Evolutionary conservation across 108 stramenopile genomes (phyloP), one percentile per base, ranked within the genome.

Genomic region (Poteriospumella lacustris): DNA sequence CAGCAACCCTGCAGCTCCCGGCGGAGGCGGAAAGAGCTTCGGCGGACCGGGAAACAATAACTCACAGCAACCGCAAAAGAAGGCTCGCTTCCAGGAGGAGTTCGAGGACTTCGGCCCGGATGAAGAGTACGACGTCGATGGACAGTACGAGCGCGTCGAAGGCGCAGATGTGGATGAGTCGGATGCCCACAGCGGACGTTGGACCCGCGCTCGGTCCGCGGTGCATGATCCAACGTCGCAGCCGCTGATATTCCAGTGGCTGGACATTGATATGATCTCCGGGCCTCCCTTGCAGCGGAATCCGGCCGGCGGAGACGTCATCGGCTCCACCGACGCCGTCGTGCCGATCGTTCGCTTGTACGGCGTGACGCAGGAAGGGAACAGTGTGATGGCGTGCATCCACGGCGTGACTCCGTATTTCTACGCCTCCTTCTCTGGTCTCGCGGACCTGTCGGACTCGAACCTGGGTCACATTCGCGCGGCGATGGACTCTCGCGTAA

Each of bases 321-420:
- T 93, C 3, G 87, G 91, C 39, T 59, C 47, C 1, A 39, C 38
- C 31, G 58, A 31, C 26, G 91, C 91, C 34, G 75, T 79, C 34
- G 94, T 95, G 0, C 98, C 98, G 39, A 80, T 99, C 44, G 89
- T 99, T 24, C 89, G 98, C 28, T 60, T 94, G 44, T 99, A 89
- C 83, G 98, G 98, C 56, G 93, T 95, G 44, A 96, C 88, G 15
- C 91, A 92, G 68, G 81, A 73, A 31, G 98, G 98, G 56, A 87
- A 95, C 79, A 92, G 91, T 1, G 93, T 96, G 0, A 87, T 92
- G 24, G 90, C 90, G 29, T 93, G 92, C 78, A 89, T 97, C 58
- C 95, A 97, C 79, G 98, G 98, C 33, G 94, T 92, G 73, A 96
- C 97, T 9, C 91, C 96, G 2, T 99, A 97, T 78, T 92, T 89